Evolutionary conservation across 2,329 filamentous ascomycete species (phyloP).

Genomic region (Exophiala mesophila): DNA sequence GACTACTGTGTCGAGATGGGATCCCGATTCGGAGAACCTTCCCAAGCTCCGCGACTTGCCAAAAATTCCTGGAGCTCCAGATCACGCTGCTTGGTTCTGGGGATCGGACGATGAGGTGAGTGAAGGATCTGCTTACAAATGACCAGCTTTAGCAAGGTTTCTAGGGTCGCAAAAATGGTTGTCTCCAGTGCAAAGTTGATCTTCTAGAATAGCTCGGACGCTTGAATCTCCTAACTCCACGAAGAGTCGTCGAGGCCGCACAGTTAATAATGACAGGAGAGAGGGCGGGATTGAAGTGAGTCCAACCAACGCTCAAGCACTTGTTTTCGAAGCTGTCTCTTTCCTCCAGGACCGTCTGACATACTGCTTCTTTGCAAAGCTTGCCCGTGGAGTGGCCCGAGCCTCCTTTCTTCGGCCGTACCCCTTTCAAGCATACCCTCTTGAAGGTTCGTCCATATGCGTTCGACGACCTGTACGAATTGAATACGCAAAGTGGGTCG

Average conservation of each 20-base stretch:
- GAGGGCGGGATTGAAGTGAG: conserved; percentile 46
- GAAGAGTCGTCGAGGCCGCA: conserved; percentile 48
- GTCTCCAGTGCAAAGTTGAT: too few species aligned
- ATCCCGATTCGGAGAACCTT: conserved; percentile 49
- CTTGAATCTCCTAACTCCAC: conserved; percentile 52
- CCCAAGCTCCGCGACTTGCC: conserved; percentile 51
- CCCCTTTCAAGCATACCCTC: conserved; percentile 51
- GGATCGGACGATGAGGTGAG: conserved; percentile 3
- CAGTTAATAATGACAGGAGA: conserved; percentile 53
- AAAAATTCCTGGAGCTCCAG: conserved; percentile 46
- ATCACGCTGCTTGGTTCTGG: conserved; percentile 42
- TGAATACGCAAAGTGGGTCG: conserved; percentile 45
- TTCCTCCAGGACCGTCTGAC: too few species aligned
- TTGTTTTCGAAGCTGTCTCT: too few species aligned
- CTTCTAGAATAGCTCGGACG: conserved; percentile 42
- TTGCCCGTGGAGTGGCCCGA: conserved; percentile 49
- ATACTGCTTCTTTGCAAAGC: too few species aligned
- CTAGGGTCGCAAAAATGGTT: conserved; percentile 51
- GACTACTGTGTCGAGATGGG: conserved; percentile 37
- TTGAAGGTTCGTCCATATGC: conserved; percentile 35
- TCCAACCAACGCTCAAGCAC: too few species aligned
- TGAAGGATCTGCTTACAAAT: too few species aligned
- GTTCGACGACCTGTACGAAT: conserved; percentile 40
- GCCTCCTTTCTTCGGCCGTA: conserved; percentile 47
- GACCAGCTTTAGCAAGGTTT: neutral